These are phyloP conservation scores for Sporisorium sorghi DNA, from an alignment of 1,284 basidiomycete species.

Conservation along the genomic window DNA sequence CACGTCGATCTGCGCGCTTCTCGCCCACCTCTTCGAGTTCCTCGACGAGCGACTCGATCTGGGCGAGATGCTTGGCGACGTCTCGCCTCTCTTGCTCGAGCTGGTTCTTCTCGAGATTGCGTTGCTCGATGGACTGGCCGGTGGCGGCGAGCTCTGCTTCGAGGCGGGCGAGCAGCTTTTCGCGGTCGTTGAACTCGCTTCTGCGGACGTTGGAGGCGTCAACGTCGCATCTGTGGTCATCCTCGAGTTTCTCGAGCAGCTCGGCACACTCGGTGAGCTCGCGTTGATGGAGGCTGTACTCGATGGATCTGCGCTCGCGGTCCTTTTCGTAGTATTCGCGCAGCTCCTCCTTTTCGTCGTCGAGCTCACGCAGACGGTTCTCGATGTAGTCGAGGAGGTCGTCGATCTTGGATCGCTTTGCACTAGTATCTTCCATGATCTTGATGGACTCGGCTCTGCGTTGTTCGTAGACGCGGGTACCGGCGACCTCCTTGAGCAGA, in stretches of 20 bases:
- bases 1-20: constrained; percentile 68
- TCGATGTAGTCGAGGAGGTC: constrained; percentile 93
- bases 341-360: constrained; percentile 96
- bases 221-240: constrained; percentile 79
- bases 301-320: constrained; percentile 90
- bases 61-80: constrained; percentile 76
- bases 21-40: constrained; percentile 76
- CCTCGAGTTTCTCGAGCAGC: constrained; percentile 79
- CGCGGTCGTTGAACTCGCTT: constrained; percentile 83
- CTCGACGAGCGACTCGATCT: constrained; percentile 78
- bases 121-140: constrained; percentile 79
- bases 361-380: constrained; percentile 86
- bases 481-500: constrained; percentile 96
- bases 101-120: constrained; percentile 78
- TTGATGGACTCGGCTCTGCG: constrained; percentile 89
- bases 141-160: constrained; percentile 80
- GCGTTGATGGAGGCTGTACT: constrained; percentile 91
- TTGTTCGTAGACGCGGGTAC: constrained; percentile 97
- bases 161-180: constrained; percentile 78
- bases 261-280: constrained; percentile 89
- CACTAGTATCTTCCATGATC: constrained; percentile 97
- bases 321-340: constrained; percentile 97
- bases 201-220: constrained; percentile 83
- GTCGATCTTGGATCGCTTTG: constrained; percentile 89
- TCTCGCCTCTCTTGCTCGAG: constrained; percentile 77